Evolutionary conservation across 495 filamentous ascomycete genomes (phyloP), one percentile per base, ranked within the genome.

Genomic region (Trichoderma virens): DNA sequence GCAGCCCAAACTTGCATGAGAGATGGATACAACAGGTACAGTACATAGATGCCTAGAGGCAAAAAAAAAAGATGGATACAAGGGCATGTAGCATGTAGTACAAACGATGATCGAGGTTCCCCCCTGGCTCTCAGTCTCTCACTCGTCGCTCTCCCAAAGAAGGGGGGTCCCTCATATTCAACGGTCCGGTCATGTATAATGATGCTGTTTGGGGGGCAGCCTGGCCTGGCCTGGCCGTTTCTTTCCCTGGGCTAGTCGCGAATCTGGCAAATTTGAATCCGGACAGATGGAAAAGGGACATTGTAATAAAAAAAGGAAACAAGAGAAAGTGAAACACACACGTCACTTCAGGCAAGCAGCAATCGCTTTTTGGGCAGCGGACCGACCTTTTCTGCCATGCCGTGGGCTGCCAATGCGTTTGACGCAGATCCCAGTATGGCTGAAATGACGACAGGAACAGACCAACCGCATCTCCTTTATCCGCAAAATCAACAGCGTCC

Each of bases 1-100:
- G 45, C 45, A 51, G 45, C 38, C 38, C 45, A 51, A 20, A 7
- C 45, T 5, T 51, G 45, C 45, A 51, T 51, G 45, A 25, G 45
- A 25, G 45, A 51, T 25, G 20, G 45, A 25, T n/a, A 25, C 3
- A 27, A n/a, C n/a, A n/a, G n/a, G n/a, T n/a, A n/a, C n/a, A n/a
- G n/a, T n/a, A n/a, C n/a, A n/a, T 51, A 51, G 45, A 51, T 51
- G 45, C 45, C 45, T 51, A 51, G 45, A n/a, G n/a, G n/a, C n/a
- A n/a, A n/a, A n/a, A n/a, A n/a, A n/a, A 51, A 47, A 41, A 51
- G 45, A 51, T 51, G 45, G 45, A 25, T 51, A 51, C 45, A n/a
- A n/a, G n/a, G 45, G 16, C 20, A 51, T 25, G 16, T 8, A 20
- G 45, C 16, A 25, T 8, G n/a, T n/a, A 25, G n/a, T n/a, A 41